Evolutionary conservation across 2,329 filamentous ascomycete species (phyloP).

Genomic region (Didymella keratinophila): DNA sequence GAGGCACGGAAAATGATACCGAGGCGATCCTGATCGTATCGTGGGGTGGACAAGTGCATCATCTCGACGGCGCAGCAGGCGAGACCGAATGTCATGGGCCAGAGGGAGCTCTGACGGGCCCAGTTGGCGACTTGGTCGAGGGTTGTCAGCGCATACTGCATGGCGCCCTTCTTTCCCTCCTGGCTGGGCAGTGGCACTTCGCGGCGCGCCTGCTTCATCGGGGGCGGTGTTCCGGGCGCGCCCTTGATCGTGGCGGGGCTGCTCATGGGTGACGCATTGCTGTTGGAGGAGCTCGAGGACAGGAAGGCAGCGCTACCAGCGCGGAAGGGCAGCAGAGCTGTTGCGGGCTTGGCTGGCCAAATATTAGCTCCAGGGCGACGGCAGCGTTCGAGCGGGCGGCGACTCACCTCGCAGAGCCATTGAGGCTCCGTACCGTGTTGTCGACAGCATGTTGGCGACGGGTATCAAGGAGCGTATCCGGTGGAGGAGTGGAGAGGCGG

Average conservation of each 20-base stretch:
- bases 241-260: slow-evolving; percentile 61
- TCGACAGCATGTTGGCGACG: slow-evolving; percentile 58
- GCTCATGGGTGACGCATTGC: slow-evolving; percentile 67
- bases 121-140: slow-evolving; percentile 86
- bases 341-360: slow-evolving; percentile 69
- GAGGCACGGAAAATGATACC: slow-evolving; percentile 93
- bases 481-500: slow-evolving; percentile 49
- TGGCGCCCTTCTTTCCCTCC: slow-evolving; percentile 77
- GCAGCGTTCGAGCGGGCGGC: slow-evolving; percentile 26
- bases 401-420: slow-evolving; percentile 63
- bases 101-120: slow-evolving; percentile 86
- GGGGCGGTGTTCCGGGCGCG: slow-evolving; percentile 61
- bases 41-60: slow-evolving; percentile 93
- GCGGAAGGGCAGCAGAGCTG: slow-evolving; percentile 69
- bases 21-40: slow-evolving; percentile 88
- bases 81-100: slow-evolving; percentile 90
- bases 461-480: slow-evolving; percentile 44
- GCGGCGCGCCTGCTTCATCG: slow-evolving; percentile 64
- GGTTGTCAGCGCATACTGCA: slow-evolving; percentile 88
- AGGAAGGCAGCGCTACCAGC: slow-evolving; percentile 67
- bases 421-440: slow-evolving; percentile 60
- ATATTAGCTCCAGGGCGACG: slow-evolving; percentile 39
- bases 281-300: slow-evolving; percentile 70
- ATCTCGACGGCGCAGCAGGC: slow-evolving; percentile 93
- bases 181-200: slow-evolving; percentile 82